Conservation (phyloP, 495 filamentous ascomycete species). For the Xylaria cubensis region DNA sequence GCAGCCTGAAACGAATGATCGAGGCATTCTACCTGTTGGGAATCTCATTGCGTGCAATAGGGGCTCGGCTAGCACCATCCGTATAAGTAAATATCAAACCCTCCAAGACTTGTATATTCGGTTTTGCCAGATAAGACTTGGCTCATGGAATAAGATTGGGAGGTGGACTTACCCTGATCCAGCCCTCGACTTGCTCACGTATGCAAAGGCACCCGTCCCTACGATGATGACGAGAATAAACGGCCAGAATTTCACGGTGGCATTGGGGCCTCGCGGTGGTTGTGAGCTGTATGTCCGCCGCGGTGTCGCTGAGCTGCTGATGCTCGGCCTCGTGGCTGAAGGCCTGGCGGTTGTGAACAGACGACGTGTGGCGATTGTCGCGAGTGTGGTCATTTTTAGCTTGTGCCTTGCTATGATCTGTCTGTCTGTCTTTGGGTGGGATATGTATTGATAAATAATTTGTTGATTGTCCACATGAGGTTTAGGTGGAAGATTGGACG, state of each 20-base stretch:
- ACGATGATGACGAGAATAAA: conserved; percentile 55
- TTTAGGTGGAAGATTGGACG: neutral
- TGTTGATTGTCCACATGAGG: neutral
- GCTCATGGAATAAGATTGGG: too few relatives aligned
- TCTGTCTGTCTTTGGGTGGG: neutral
- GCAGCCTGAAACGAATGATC: neutral
- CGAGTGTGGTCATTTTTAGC: conserved; percentile 1
- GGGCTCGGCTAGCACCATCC: conserved; percentile 22
- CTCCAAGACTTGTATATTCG: neutral
- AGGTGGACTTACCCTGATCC: conserved; percentile 39
- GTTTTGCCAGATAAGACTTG: neutral
- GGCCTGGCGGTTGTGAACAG: neutral
- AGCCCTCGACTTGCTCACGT: conserved; percentile 47
- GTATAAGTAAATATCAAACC: conserved; percentile 15
- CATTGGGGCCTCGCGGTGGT: conserved; percentile 38
- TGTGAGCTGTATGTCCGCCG: conserved; percentile 41
- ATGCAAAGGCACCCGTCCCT: conserved; percentile 54
- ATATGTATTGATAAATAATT: neutral
- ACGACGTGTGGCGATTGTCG: neutral
- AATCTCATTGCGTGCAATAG: conserved; percentile 28
- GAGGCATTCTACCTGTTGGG: conserved; percentile 7
- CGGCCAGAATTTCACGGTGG: conserved; percentile 56
- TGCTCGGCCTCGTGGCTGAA: neutral
- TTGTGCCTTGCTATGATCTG: neutral
- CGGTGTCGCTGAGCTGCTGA: neutral